Base-by-base conservation (phyloP, 345 rosid species). In the Acer yangbiense region DNA sequence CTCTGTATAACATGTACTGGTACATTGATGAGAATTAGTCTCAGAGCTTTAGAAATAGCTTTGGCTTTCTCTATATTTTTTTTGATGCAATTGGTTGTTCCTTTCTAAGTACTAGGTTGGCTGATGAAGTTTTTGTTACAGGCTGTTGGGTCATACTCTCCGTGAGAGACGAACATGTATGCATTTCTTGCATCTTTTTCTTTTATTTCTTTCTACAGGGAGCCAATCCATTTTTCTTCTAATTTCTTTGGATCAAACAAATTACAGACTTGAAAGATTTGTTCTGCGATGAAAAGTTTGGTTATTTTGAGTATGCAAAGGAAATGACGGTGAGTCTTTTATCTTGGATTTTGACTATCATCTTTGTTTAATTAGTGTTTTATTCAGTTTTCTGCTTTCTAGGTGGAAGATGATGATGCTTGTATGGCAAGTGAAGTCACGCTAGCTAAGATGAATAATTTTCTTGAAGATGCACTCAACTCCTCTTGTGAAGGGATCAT, bases 401-500 rank as follows among this genome's bases (percentile, higher is more conserved):
- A 91, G 97, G 88, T 91, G 82, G 95, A 83, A 81, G 87, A 86
- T 69, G 73, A 87, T 73, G 93, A 86, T 78, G 85, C 91, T 69
- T 78, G 80, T 85, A 76, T 83, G 82, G 72, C 83, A 57, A 86
- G 80, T 68, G 88, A 88, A 41, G 85, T 65, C 77, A 86, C 89
- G 41, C 39, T 83, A 74, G 63, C 74, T 64, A 85, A 74, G 81
- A 84, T 94, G 72, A 87, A 83, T 68, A 80, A 81, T 77, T 91
- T 93, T 81, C 94, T 94, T 48, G 89, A 86, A 87, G 90, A 88
- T 68, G 91, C 98, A 81, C 83, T 90, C 66, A 81, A 61, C 71
- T 90, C 88, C 57, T 93, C 94, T 4, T 94, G 93, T 79, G 98
- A 94, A 86, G 95, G 97, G 82, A 84, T 94, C 72, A 93, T 94